Evolutionary conservation across 1,284 basidiomycete genomes (phyloP).

Genomic region (Irpex sp.): DNA sequence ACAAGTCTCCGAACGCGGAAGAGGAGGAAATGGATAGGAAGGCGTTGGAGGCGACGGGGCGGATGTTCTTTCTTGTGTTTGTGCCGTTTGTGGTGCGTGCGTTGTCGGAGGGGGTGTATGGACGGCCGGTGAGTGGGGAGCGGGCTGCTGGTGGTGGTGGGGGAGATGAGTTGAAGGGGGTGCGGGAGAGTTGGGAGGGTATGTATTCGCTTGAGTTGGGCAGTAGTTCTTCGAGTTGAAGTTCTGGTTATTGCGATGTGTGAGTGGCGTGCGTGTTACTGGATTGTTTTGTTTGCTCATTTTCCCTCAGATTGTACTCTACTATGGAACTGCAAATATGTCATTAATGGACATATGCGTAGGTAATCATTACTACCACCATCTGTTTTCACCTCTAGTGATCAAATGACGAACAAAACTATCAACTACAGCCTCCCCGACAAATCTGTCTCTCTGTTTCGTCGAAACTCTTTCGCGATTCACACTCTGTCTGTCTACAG

Average conservation of each 20-base stretch:
- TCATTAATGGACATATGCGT: too few species aligned
- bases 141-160: too few species aligned
- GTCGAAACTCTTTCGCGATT: too few species aligned
- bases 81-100: conserved; percentile 66
- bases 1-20: conserved; percentile 25
- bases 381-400: too few species aligned
- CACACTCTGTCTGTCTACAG: too few species aligned
- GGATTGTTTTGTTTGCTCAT: neutral
- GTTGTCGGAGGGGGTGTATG: conserved; percentile 68
- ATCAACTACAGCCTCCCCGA: too few species aligned
- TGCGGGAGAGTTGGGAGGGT: conserved; percentile 4
- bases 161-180: neutral
- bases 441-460: too few species aligned
- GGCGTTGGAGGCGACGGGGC: conserved; percentile 46
- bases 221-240: neutral
- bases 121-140: neutral
- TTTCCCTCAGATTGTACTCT: too few species aligned
- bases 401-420: too few species aligned
- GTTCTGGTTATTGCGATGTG: neutral
- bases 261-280: neutral
- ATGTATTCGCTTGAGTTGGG: neutral
- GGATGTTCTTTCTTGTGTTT: conserved; percentile 53
- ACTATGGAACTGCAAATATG: too few species aligned
- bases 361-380: too few species aligned
- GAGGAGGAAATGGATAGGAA: conserved; percentile 33